Base-by-base conservation (phyloP, 2,329 filamentous ascomycete species). In the Diaporthe batatas region DNA sequence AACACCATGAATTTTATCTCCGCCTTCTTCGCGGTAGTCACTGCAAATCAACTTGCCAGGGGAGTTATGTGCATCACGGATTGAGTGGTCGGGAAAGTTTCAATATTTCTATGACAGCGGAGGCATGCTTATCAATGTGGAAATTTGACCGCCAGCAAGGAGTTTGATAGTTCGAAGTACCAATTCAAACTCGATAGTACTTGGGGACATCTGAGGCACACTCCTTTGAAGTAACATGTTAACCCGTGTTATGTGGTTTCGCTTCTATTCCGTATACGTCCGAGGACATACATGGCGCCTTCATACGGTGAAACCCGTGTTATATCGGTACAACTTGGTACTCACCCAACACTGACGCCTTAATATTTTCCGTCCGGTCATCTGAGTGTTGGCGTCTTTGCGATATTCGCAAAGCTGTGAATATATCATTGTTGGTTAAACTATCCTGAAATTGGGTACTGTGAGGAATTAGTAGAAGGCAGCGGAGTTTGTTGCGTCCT, bases 1-100 rank as follows among this genome's bases (percentile, higher is more conserved):
- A 65, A 65, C 21, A 65, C 59, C 11, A 34, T 65, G 59, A 65
- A 65, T 32, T 65, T 65, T 10, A 18, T 51, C 21, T 65, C 59
- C 2, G 18, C 25, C 34, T 65, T 65, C 29, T 65, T 47, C 18
- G 32, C 59, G 6, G 42, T 65, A 21, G 59, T 64, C 1, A 65
- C 44, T 23, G 44, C 62, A 1, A 65, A 42, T 3, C 62, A 65
- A 32, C 62, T 65, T 23, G 62, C 62, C 7, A 29, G 44, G 16
- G 62, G 62, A 1, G 32, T 65, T 25, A 51, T 65, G 62, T 42
- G 62, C 3, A 65, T 65, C 11, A n/a, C 14, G 29, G 44, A 51
- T 65, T 51, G 6, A n/a, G 14, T 3, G 3, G 32, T 25, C 36
- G 36, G 36, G 12, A 2, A 12, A 12, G 10, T 39, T 39, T 2